Evolutionary conservation across 176 grass and related monocot species (phyloP), one percentile per base, ranked within the genome.

Genomic region (Saccharum spontaneum): DNA sequence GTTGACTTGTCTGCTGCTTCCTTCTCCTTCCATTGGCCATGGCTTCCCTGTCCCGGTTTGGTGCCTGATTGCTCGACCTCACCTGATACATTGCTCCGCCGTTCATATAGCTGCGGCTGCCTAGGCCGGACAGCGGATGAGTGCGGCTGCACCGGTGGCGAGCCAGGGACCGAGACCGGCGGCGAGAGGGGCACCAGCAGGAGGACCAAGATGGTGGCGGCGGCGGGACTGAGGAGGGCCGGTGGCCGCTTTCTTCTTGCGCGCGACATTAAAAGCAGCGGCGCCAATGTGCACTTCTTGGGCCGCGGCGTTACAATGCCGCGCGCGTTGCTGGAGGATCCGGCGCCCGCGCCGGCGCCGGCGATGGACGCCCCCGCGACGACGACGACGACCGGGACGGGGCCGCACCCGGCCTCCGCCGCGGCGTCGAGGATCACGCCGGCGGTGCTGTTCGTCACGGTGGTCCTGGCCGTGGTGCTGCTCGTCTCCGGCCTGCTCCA

Each of bases 361-460:
- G 60, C 23, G 16, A n/a, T 38, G 60, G 39, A 36, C 7, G 39
- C 39, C 11, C 36, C 49, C 5, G 17, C 7, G 49, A 10, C 12
- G 64, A 61, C 12, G 64, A 61, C 17, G 34, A 8, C 49, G 6
- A 54, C 52, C 1, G 18, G 28, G 28, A 23, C 63, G 63, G 43
- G 17, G 3, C 0, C 54, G 13, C 41, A 55, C 0, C 1, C 41
- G 11, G 8, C 82, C 2, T 70, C 79, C 4, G 4, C 67, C 10
- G 26, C 48, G 26, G 84, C 76, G 10, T 59, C 73, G 22, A 80
- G 91, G 84, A 85, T 95, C 15, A 98, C 90, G 31, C 95, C 93
- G 1, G 95, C 93, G 2, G 89, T 98, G 64, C 79, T 98, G 11
- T 98, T 98, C 81, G 86, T 95, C 71, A 95, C 92, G 61, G 95